Conservation (phyloP, 768 basidiomycete genomes). For the Pleurotus cornucopiae region DNA sequence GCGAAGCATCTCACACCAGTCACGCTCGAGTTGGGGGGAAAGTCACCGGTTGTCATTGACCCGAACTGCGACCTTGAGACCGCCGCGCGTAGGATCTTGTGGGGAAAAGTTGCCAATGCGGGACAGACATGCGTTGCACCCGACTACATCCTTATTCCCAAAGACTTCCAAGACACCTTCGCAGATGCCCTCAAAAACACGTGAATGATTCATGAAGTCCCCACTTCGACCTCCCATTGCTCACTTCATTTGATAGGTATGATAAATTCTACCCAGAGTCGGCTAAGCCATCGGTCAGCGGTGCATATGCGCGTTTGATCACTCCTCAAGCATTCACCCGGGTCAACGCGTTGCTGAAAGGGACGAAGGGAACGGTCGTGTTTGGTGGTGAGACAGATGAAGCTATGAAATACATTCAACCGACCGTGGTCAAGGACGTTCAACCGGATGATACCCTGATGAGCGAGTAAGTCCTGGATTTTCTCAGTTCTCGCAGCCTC, state of each 20-base stretch:
- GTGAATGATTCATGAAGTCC: conserved; percentile 21
- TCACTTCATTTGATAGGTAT: conserved; percentile 29
- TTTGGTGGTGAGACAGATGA: conserved; percentile 62
- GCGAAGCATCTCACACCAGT: conserved; percentile 74
- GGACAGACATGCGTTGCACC: conserved; percentile 75
- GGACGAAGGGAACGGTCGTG: conserved; percentile 61
- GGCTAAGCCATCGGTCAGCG: conserved; percentile 35
- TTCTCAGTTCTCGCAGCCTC: not conserved
- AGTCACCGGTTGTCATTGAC: conserved; percentile 74
- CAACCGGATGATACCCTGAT: conserved; percentile 64
- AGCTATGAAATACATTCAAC: conserved; percentile 58
- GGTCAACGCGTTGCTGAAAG: conserved; percentile 57
- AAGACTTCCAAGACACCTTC: conserved; percentile 40
- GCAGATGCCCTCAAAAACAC: conserved; percentile 37
- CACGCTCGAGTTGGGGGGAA: conserved; percentile 48
- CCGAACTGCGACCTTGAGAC: conserved; percentile 60
- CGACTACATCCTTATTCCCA: conserved; percentile 49
- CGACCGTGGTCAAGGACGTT: conserved; percentile 69
- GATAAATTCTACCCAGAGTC: conserved; percentile 54
- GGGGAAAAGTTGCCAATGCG: conserved; percentile 78
- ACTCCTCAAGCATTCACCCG: conserved; percentile 51
- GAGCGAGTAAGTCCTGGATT: conserved; percentile 52
- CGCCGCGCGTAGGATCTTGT: conserved; percentile 68
- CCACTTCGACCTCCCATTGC: not conserved
- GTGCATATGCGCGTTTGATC: conserved; percentile 49